Conservation (phyloP, 768 basidiomycete species). For the Chlorophyllum brunneum region DNA sequence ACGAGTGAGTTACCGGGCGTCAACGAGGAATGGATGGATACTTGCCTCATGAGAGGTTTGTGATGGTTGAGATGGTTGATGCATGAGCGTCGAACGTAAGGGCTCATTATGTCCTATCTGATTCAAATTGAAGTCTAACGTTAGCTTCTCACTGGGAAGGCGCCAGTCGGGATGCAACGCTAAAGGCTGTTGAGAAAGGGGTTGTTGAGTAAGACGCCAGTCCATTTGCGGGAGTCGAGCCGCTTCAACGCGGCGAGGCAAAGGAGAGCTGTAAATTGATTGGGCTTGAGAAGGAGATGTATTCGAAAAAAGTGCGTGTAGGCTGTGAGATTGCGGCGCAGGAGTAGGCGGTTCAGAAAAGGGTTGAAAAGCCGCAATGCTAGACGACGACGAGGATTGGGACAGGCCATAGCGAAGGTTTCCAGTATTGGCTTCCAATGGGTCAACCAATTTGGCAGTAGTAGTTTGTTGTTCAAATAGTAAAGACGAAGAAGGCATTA, state of each 20-base stretch:
- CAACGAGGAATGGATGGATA: slow-evolving; percentile 16
- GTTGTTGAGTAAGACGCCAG: slow-evolving; percentile 33
- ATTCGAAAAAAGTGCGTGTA: slow-evolving; percentile 22
- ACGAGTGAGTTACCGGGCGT: slow-evolving; percentile 13
- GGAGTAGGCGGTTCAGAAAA: slow-evolving; percentile 43
- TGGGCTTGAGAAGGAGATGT: slow-evolving; percentile 23
- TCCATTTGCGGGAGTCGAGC: slow-evolving; percentile 27
- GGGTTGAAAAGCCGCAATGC: slow-evolving; percentile 45
- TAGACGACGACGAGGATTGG: slow-evolving; percentile 3
- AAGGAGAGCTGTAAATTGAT: slow-evolving; percentile 29
- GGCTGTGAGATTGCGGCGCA: slow-evolving; percentile 21
- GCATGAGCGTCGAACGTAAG: slow-evolving; percentile 25
- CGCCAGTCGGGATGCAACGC: slow-evolving; percentile 40
- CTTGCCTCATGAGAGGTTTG: slow-evolving; percentile 49
- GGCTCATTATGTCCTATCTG: slow-evolving; percentile 22
- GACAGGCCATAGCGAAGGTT: slow-evolving; percentile 14
- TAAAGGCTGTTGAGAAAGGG: slow-evolving; percentile 24
- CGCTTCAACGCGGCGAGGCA: slow-evolving; percentile 27
- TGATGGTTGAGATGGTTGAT: slow-evolving; percentile 25
- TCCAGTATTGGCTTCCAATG: slow-evolving; percentile 17
- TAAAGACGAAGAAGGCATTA: slow-evolving; percentile 39
- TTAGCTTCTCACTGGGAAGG: slow-evolving; percentile 30
- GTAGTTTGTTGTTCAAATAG: slow-evolving; percentile 31
- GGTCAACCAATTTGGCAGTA: slow-evolving; percentile 18
- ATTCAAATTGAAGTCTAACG: slow-evolving; percentile 25